Base-by-base conservation (phyloP, 139 green algal genomes). In the Auxenochlorella protothecoides region DNA sequence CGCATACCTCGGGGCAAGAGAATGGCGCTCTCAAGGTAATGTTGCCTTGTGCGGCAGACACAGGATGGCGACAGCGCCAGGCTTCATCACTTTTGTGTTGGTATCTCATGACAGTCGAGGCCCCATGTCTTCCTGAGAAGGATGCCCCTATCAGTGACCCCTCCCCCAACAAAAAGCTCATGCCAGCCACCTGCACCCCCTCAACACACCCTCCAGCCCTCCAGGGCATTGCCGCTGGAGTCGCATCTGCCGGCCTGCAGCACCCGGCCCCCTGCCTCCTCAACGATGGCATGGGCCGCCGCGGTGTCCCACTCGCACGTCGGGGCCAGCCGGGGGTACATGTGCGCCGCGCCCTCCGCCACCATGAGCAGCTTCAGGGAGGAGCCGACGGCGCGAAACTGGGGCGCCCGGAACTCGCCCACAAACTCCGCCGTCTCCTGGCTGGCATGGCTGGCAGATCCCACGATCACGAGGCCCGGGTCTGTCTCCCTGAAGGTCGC, bases 261-360 rank as follows among this genome's bases (percentile, higher is more conserved):
- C 74, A 96, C 87, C 67, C 73, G 68, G 44, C 91, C 91, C 11
- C 90, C 90, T 4, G 91, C 91, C 77, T 96, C 90, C 52, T 78
- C 76, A 57, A 96, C 90, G 5, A 96, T 89, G 70, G 91, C 79
- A 68, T 96, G 87, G 0, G 90, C 83, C 5, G 90, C 90, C 5
- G 90, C 90, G 3, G 88, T 95, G 82, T 96, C 90, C 90, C 90
- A 96, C 78, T 96, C 89, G 66, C 87, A 90, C 5, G 79, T 86
- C 4, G 82, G 85, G 6, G 85, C 85, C 16, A 89, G 73, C 44
- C 85, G 69, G 13, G 90, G 90, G 84, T 96, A 96, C 3, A 92
- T 78, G 71, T 96, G 87, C 6, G 90, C 90, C 3, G 63, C 65
- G 27, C 89, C 89, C 80, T 93, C 90, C 7, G 82, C 72, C n/a